Evolutionary conservation across 2,329 filamentous ascomycete genomes (phyloP).

Genomic region (Ciborinia camelliae): DNA sequence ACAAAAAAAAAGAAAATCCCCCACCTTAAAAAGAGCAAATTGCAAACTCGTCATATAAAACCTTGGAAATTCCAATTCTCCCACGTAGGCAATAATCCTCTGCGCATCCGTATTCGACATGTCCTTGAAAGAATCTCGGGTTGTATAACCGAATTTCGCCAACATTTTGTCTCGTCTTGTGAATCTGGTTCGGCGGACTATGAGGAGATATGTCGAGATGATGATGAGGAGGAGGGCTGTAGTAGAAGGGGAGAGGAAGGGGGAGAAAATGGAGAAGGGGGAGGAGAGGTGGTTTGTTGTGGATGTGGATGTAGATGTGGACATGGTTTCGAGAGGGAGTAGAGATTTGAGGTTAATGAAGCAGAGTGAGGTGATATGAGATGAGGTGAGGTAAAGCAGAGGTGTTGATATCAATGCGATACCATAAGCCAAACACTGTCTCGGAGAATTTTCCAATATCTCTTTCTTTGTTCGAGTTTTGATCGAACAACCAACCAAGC

Average conservation of each 20-base stretch:
- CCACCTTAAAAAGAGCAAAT: constrained; percentile 57
- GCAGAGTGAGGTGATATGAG: not conserved
- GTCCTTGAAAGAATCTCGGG: constrained; percentile 44
- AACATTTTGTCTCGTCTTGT: constrained; percentile 41
- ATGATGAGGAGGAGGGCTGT: not conserved
- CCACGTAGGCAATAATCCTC: constrained; percentile 46
- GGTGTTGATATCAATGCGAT: not conserved
- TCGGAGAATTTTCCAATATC: not conserved
- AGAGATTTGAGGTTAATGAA: not conserved
- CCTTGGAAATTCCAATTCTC: constrained; percentile 54
- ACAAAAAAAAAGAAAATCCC: constrained; percentile 15
- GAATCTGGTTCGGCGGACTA: constrained; percentile 38
- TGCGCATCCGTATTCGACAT: constrained; percentile 55
- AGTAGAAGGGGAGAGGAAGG: not conserved
- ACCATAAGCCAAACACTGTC: no score
- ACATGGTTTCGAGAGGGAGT: not conserved
- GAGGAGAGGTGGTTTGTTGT: not conserved
- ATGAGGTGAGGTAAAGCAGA: not conserved
- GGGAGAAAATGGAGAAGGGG: no score
- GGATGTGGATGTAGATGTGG: no score
- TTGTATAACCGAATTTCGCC: constrained; percentile 44
- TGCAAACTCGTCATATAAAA: constrained; percentile 49
- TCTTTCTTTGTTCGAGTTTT: no score
- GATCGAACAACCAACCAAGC: no score
- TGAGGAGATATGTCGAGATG: constrained; percentile 4